These are phyloP conservation scores for Tricholoma saponaceum DNA, from an alignment of 768 basidiomycete genomes.

Conservation along the genomic window DNA sequence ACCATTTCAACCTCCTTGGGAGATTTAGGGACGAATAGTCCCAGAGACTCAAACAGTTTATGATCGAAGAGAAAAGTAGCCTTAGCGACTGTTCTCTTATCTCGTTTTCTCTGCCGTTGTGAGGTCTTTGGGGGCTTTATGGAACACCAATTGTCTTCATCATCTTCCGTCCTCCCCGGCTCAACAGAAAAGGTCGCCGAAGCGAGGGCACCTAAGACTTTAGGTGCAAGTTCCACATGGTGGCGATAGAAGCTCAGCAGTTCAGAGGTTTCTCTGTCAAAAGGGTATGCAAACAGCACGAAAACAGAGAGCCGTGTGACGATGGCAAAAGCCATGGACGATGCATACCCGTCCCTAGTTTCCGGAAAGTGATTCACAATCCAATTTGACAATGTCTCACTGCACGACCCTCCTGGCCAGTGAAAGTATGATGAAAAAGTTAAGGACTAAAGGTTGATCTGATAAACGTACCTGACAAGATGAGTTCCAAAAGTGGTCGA, in stretches of 20 bases:
- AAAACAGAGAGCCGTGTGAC: conserved; percentile 21
- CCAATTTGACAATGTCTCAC: background rate
- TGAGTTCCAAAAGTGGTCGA: conserved; percentile 15
- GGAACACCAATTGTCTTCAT: conserved; percentile 9
- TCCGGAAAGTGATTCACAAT: background rate
- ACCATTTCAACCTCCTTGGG: conserved; percentile 6
- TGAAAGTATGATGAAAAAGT: conserved; percentile 9
- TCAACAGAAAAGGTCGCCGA: conserved; percentile 10
- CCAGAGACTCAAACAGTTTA: conserved; percentile 1
- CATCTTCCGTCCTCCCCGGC: background rate
- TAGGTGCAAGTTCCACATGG: conserved; percentile 19
- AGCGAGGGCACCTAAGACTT: conserved; percentile 18
- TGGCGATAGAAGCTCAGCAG: conserved; percentile 15
- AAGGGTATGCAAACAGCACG: conserved; percentile 18
- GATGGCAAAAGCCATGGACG: conserved; percentile 18
- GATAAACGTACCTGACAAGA: conserved; percentile 20
- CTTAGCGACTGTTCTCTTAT: conserved; percentile 5
- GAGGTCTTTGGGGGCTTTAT: conserved; percentile 12
- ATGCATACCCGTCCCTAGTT: conserved; percentile 12
- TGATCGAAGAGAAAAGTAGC: background rate
- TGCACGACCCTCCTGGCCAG: conserved; percentile 13
- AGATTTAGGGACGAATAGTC: conserved; percentile 8
- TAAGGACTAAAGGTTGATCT: conserved; percentile 6
- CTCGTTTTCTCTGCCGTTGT: conserved; percentile 8
- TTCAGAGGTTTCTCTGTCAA: conserved; percentile 5